These are phyloP conservation scores for Hebeloma cylindrosporum DNA, from an alignment of 768 basidiomycete species.

Conservation along the genomic window DNA sequence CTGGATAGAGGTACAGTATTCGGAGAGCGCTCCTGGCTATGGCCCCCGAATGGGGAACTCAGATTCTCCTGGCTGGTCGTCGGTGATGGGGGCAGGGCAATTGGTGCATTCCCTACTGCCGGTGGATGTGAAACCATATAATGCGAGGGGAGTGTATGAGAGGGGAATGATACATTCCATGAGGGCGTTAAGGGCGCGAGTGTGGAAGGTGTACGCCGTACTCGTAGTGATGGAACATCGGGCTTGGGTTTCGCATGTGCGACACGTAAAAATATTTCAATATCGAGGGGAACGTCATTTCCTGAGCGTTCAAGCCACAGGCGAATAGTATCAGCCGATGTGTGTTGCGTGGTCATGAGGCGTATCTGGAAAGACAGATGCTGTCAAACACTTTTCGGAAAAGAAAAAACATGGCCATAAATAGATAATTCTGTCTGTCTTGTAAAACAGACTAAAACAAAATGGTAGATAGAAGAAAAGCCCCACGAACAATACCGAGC, in stretches of 20 bases:
- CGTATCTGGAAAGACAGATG: constrained; percentile 49
- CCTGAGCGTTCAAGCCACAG: constrained; percentile 85
- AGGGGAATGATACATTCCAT: constrained; percentile 33
- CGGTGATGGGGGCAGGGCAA: constrained; percentile 49
- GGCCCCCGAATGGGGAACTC: constrained; percentile 26
- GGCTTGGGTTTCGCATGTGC: constrained; percentile 27
- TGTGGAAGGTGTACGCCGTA: constrained; percentile 33
- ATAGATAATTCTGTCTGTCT: too few species aligned
- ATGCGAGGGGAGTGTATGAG: constrained; percentile 31
- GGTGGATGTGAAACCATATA: constrained; percentile 39
- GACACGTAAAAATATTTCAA: constrained; percentile 74
- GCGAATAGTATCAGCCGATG: constrained; percentile 76
- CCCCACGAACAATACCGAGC: too few species aligned
- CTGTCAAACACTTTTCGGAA: constrained; percentile 12
- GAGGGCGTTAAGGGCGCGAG: constrained; percentile 29
- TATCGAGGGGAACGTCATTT: constrained; percentile 66
- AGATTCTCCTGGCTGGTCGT: constrained; percentile 37
- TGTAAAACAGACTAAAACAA: too few species aligned
- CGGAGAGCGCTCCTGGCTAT: constrained; percentile 18
- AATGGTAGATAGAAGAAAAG: too few species aligned
- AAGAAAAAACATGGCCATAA: constrained; percentile 12
- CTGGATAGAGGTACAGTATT: constrained; percentile 42
- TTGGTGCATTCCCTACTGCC: constrained; percentile 24
- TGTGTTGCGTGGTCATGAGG: constrained; percentile 64
- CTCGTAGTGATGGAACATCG: constrained; percentile 22